These are phyloP conservation scores for Cochliopodium minus DNA, from an alignment of 208 protist species.

Conservation along the genomic window DNA sequence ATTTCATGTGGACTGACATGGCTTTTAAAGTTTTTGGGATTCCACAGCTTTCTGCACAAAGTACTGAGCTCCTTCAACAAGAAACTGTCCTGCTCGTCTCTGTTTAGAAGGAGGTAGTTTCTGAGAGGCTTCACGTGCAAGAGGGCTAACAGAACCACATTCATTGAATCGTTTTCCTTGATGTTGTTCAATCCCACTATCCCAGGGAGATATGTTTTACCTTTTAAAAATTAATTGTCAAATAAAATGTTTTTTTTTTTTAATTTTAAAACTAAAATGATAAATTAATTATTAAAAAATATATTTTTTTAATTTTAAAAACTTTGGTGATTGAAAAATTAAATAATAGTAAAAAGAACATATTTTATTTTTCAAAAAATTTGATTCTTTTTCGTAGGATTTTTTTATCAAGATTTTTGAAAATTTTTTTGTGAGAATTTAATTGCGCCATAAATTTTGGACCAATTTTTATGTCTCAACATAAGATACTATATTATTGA, in stretches of 20 bases:
- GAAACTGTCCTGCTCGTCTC: constrained; percentile 16
- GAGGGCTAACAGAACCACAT: constrained; percentile 28
- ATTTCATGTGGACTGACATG: constrained; percentile 54
- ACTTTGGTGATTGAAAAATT: too few relatives aligned
- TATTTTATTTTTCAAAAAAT: too few relatives aligned
- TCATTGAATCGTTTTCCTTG: constrained; percentile 19
- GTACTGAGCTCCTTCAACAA: constrained; percentile 26
- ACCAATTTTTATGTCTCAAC: too few relatives aligned
- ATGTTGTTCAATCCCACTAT: not conserved
- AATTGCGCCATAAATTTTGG: too few relatives aligned
- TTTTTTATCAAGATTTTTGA: too few relatives aligned
- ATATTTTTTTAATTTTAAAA: too few relatives aligned
- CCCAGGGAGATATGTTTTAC: constrained; percentile 23
- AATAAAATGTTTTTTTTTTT: not conserved
- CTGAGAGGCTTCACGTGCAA: constrained; percentile 24
- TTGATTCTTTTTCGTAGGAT: too few relatives aligned
- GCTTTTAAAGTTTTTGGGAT: constrained; percentile 41
- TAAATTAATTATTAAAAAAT: too few relatives aligned
- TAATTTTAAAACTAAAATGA: not conserved
- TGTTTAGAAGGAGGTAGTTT: constrained; percentile 35
- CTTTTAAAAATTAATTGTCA: not conserved
- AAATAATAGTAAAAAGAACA: too few relatives aligned
- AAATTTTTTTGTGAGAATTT: too few relatives aligned
- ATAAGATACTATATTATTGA: too few relatives aligned
- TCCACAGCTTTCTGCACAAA: constrained; percentile 48